Percentiles rank a stretch among this genome's conserved stretches.
Conservation (phyloP, 805 yeast genomes). For the Wickerhamomyces bisporus region DNA sequence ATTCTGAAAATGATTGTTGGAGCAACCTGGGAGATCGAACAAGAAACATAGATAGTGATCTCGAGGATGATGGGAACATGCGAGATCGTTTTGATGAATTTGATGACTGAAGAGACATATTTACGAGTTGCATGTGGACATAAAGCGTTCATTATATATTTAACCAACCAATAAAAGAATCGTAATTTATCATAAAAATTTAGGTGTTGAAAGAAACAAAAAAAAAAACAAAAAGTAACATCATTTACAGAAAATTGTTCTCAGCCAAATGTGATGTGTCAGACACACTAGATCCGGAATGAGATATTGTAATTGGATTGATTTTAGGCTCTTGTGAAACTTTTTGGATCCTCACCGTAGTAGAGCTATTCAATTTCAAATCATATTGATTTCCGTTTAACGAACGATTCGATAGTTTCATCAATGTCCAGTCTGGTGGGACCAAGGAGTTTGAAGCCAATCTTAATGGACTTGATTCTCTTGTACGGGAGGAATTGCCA, state of each 20-base stretch:
- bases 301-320: not conserved
- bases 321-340: constrained; percentile 1
- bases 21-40: too few relatives aligned
- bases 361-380: constrained; percentile 8
- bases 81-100: not conserved
- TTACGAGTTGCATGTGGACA: too few relatives aligned
- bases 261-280: too few relatives aligned
- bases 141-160: too few relatives aligned
- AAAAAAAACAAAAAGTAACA: not conserved
- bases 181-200: too few relatives aligned
- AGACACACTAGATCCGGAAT: too few relatives aligned
- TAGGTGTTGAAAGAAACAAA: too few relatives aligned
- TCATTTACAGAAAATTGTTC: too few relatives aligned
- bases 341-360: constrained; percentile 9
- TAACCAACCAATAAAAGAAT: too few relatives aligned
- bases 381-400: constrained; percentile 9
- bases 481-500: not conserved
- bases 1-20: too few relatives aligned
- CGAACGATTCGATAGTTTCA: constrained; percentile 15
- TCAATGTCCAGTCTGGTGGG: constrained; percentile 24
- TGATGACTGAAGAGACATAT: not conserved
- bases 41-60: constrained; percentile 2
- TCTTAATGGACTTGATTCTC: constrained; percentile 1
- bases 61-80: constrained; percentile 1
- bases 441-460: constrained; percentile 11